Base-by-base conservation (phyloP, 2,329 filamentous ascomycete genomes). In the Aschersonia sp. region DNA sequence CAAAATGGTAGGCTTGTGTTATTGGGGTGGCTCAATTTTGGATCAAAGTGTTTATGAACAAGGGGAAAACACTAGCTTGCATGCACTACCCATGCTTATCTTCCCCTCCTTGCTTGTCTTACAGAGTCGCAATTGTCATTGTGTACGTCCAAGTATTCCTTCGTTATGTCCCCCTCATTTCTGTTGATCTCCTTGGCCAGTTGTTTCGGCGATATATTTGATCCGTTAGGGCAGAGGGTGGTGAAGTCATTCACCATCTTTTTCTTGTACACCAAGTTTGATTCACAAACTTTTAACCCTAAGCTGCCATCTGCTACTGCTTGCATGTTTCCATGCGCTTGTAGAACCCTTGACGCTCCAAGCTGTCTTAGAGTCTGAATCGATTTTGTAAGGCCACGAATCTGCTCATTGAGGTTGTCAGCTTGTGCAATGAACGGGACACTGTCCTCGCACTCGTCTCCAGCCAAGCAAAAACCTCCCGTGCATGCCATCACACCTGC, bases 371-470 rank as follows among this genome's bases (percentile, higher is more conserved):
- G n/a, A 29, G 32, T 44, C 12, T 47, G 6, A 30, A 49, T 49
- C 12, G 44, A 43, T 32, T 42, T 40, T 6, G 12, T 30, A 5
- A 49, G 45, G 11, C 46, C 46, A 32, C 41, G 32, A 4, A 42
- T 37, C 32, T 49, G 48, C 22, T 37, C 11, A 41, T 41, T 22
- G 11, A 49, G 32, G 6, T 45, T 30, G 29, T 47, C 35, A 14
- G 48, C 41, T 37, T 49, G 45, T 32, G 48, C 48, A 39, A 49
- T 49, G 45, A 49, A 49, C 6, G 48, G 45, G n/a, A 49, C 43
- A 41, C 44, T 49, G 30, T 49, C 48, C 43, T 49, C 48, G 45
- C 48, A 49, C 48, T 49, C 48, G 45, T 49, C 48, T 9, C 48
- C 48, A 31, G 46, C 46, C 30, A 49, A 37, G 22, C 45, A 46